Base-by-base conservation (phyloP, 176 grass and related monocot species). In the Luzula sylvatica region DNA sequence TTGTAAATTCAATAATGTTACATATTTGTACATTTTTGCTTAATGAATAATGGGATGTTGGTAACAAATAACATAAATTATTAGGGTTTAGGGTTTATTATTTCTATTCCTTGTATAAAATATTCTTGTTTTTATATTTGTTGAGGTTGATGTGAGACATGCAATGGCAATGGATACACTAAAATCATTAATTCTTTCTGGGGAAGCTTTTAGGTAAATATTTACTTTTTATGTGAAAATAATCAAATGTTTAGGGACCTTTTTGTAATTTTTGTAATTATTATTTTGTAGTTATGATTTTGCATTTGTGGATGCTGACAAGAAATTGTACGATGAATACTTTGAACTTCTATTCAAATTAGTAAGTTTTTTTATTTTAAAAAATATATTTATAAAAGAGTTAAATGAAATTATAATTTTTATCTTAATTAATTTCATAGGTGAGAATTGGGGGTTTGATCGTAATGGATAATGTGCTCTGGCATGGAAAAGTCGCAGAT, bases 271-370 rank as follows among this genome's bases (percentile, higher is more conserved):
- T 71, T 15, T 42, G 29, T 67, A 50, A 52, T 21, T 14, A 14
- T 38, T 22, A 17, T 64, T 68, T 69, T 58, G 35, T 69, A 95
- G 89, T 72, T 95, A 75, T 65, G 89, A 95, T 67, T 95, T 95
- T 67, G 89, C 83, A 67, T 95, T 95, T 68, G 73, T 95, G 71
- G 89, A 95, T 65, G 89, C 89, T 70, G 83, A 95, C 32, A 95
- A 95, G 77, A 70, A 32, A 78, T 69, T 76, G 70, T 95, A 95
- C 41, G 55, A 58, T 32, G 76, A 88, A 56, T 95, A 95, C 57
- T 88, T 78, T 75, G 89, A 95, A 39, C 76, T 85, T 70, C 73
- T 88, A 66, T 75, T 95, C 38, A 68, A 78, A 60, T 69, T 95
- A 48, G 89, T 95, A 88, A 95, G 73, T 53, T 55, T n/a, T n/a